Evolutionary conservation across 2,329 filamentous ascomycete genomes (phyloP), one percentile per base, ranked within the genome.

Genomic region (Hansfordia pulvinata): DNA sequence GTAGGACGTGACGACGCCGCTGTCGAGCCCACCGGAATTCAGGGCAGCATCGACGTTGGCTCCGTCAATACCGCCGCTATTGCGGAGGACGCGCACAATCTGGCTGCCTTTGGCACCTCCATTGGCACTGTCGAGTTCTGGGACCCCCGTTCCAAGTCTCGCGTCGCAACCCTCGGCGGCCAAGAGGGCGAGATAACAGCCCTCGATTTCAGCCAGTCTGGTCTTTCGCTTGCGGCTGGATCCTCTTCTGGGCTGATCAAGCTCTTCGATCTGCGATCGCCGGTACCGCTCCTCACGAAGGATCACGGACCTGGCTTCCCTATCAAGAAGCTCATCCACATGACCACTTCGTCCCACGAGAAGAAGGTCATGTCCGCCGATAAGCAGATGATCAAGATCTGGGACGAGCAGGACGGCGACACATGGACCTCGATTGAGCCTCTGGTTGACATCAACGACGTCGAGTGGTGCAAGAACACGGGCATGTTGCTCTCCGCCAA

Each of bases 401-500:
- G 88, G 84, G 84, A 94, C 42, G 74, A 82, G 33, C 58, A 65
- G 18, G 76, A 76, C 31, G 90, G 90, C 30, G 73, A 75, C 13
- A 82, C 88, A 4, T 98, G 90, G 88, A 94, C 90, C 0, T 90
- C 84, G 2, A 82, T 96, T 23, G 90, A 98, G 45, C 90, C 90
- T 3, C 71, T 84, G 6, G 90, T 96, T 6, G 90, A 98, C 47
- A 72, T 98, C 41, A 94, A 96, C 52, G 78, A 83, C 34, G 85
- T 98, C 6, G 85, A 83, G 26, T 93, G 86, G 77, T 85, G 83
- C 47, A 85, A 79, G 37, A 75, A 93, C 41, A 86, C 76, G 16
- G 90, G 90, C 29, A 98, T 98, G 85, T 64, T 98, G 11, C 62
- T 98, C 28, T 96, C 88, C 4, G 90, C 92, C 20, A 98, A 98